Evolutionary conservation across 352 stramenopile species (phyloP).

Genomic region (Pythium biforme): DNA sequence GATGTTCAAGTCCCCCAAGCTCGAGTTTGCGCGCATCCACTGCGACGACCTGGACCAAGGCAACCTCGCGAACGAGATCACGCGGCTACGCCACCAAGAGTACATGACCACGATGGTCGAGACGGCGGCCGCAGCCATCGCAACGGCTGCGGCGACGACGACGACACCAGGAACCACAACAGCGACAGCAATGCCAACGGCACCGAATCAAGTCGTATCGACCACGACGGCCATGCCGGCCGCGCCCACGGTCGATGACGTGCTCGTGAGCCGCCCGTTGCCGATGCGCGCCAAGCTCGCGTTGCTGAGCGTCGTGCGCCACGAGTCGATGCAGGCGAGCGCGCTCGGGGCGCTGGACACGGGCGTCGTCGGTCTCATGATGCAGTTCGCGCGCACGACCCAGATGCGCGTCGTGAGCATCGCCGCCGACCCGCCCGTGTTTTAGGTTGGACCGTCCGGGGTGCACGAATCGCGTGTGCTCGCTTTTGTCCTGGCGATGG

Average conservation of each 20-base stretch:
- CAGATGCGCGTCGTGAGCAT: slow-evolving; percentile 17
- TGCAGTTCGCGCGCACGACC: slow-evolving; percentile 10
- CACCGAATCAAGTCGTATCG: neutral
- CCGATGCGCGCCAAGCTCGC: slow-evolving; percentile 10
- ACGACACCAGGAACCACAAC: neutral
- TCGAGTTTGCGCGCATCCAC: slow-evolving; percentile 20
- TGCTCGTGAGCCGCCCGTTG: neutral
- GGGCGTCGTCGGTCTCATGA: slow-evolving; percentile 4
- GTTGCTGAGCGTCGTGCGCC: slow-evolving; percentile 17
- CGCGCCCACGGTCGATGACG: neutral
- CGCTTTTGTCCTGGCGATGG: neutral
- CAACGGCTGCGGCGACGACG: neutral
- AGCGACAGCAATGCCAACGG: neutral
- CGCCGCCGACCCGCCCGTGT: slow-evolving; percentile 7
- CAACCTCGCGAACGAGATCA: slow-evolving; percentile 14
- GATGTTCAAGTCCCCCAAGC: slow-evolving; percentile 5
- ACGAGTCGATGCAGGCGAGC: neutral
- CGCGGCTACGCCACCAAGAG: slow-evolving; percentile 10
- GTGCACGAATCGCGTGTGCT: neutral
- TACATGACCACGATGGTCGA: neutral
- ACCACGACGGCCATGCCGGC: neutral
- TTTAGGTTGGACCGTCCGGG: slow-evolving; percentile 8
- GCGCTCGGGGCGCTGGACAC: slow-evolving; percentile 7
- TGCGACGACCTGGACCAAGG: slow-evolving; percentile 14
- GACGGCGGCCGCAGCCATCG: neutral